Evolutionary conservation across 139 green algal species (phyloP).

Genomic region (Diplosphaera chodatii): DNA sequence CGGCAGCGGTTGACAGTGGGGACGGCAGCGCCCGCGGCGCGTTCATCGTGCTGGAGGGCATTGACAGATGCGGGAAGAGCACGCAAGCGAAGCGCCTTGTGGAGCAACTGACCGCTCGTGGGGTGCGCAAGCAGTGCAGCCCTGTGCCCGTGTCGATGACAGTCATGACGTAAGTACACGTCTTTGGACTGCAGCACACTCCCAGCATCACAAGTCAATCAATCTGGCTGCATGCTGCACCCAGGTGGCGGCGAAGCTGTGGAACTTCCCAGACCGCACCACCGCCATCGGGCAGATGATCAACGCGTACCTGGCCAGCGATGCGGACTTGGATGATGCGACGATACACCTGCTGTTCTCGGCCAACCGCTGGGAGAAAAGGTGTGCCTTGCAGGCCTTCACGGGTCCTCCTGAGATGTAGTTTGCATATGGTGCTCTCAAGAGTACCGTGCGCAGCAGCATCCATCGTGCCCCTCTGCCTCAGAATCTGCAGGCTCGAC

Average conservation of each 20-base stretch:
- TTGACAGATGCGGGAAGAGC: conserved; percentile 92
- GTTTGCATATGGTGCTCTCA: no score
- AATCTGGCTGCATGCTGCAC: neutral
- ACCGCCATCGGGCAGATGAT: conserved; percentile 82
- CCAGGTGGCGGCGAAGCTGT: conserved; percentile 62
- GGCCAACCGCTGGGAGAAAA: conserved; percentile 91
- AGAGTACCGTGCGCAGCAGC: no score
- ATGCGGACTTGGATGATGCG: conserved; percentile 62
- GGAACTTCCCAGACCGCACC: conserved; percentile 88
- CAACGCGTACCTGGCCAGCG: conserved; percentile 72
- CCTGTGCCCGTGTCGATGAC: no score
- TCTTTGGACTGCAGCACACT: no score
- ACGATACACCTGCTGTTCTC: conserved; percentile 90
- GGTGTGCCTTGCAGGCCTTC: conserved; percentile 21
- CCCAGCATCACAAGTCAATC: no score
- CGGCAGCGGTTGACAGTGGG: no score
- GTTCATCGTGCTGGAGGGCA: conserved; percentile 92
- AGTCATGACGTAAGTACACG: no score
- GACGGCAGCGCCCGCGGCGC: conserved; percentile 51
- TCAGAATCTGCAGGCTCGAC: no score
- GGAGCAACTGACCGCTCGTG: conserved; percentile 44
- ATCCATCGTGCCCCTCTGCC: no score
- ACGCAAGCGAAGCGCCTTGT: conserved; percentile 80
- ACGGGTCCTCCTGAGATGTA: no score
- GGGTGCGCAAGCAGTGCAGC: no score